Base-by-base conservation (phyloP, 257 asterid genomes). In the Osmanthus fragrans region DNA sequence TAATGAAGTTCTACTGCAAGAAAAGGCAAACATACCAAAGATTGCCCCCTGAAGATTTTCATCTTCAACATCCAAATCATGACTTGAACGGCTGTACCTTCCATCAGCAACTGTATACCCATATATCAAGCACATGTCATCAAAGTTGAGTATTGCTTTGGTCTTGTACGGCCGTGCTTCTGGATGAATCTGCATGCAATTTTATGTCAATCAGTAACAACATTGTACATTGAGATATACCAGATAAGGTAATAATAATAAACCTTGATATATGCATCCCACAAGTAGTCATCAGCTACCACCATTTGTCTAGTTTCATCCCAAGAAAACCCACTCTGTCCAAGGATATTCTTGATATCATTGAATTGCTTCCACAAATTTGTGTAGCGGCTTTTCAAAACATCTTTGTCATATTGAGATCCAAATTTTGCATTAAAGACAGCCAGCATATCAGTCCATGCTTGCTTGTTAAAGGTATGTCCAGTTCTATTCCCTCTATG, bases 391-490 rank as follows among this genome's bases (percentile, higher is more conserved):
- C 87, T 76, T 83, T 85, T 86, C 12, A 86, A 51, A 1, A 83
- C 87, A 76, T 86, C 89, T 81, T 86, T 83, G 68, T 86, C 89
- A 25, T 83, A 86, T 23, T 83, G 83, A 69, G 89, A 80, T 64
- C 85, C 89, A 74, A 86, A 86, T 79, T 81, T 86, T 56, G 80
- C 80, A 79, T 86, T 86, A 19, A 86, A 86, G 27, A 83, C 85
- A 49, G 88, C 80, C 27, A 85, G 78, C 86, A 82, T 82, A 72
- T 85, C 85, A 49, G 77, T 77, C 86, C 89, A 85, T 25, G 87
- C 89, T 69, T 85, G 85, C 82, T 80, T 82, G 77, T 83, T 82
- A 65, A 83, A 83, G 42, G 83, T 83, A 54, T 83, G 85, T 27
- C 86, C 89, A 34, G 70, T 75, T 80, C 83, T 76, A 71, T 86